Base-by-base conservation (phyloP, 2,329 filamentous ascomycete genomes). In the Aspergillus sp. region DNA sequence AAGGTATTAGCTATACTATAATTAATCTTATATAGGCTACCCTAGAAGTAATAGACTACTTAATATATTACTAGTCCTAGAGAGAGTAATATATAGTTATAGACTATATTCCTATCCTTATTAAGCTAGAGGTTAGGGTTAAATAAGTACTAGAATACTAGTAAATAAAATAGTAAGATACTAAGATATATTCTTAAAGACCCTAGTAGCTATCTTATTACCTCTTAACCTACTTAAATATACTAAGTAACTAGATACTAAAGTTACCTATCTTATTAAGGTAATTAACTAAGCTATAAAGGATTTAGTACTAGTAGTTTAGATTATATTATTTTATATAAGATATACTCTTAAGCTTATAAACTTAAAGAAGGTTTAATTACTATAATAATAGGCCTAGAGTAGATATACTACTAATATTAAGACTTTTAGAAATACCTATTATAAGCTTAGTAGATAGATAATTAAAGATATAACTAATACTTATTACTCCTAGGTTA, bases 11-110 rank as follows among this genome's bases (percentile, higher is more conserved):
- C 1, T 6, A 37, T 27, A 45, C 37, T 2, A 51, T 39, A 0
- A 44, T 51, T 3, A 37, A 51, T 13, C 37, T 49, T 1, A 37
- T 43, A 3, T 39, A 31, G 10, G 39, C 31, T 1, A 46, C 27
- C 0, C 11, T 26, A 3, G 9, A 11, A 1, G 6, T 48, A 6
- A 8, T 26, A 3, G 33, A 45, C 3, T 29, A 31, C 1, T 30
- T 50, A 11, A 27, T 50, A 7, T n/a, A 11, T 2, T 48, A 31
- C 7, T 5, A 42, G 33, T 27, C 7, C 5, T 9, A 30, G 1
- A 2, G 27, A 1, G 10, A 40, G 1, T 37, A 12, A 9, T 30
- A 43, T 12, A 34, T 43, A 13, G 30, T 31, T 2, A 33, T 31
- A 5, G 40, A 46, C 12, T 34, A 48, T 13, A 6, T 48, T 2